Evolutionary conservation across 768 basidiomycete species (phyloP).

Genomic region (Hemileccinum impolitum): DNA sequence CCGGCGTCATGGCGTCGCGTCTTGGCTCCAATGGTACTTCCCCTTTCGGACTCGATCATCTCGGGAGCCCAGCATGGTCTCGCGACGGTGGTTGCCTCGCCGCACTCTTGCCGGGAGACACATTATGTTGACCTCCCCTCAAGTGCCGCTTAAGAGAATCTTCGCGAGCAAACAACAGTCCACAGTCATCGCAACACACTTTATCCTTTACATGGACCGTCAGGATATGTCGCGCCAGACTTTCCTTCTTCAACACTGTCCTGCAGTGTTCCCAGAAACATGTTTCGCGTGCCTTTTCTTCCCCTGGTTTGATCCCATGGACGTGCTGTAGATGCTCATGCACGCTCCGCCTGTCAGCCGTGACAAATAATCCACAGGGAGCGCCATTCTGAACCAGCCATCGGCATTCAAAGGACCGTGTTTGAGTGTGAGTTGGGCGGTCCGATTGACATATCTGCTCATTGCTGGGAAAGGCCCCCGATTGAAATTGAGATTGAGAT

Average conservation of each 20-base stretch:
- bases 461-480: background rate
- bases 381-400: constrained; percentile 9
- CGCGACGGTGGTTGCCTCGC: background rate
- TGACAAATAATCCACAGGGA: constrained; percentile 1
- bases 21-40: too few relatives aligned
- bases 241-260: constrained; percentile 27
- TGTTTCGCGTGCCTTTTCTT: constrained; percentile 11
- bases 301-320: constrained; percentile 15
- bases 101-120: background rate
- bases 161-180: constrained; percentile 24
- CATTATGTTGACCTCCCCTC: constrained; percentile 15
- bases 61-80: background rate
- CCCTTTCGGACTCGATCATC: too few relatives aligned
- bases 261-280: constrained; percentile 22
- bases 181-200: constrained; percentile 15
- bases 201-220: constrained; percentile 23
- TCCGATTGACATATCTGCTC: background rate
- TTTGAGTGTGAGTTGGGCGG: background rate
- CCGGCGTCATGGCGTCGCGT: too few relatives aligned
- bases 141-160: constrained; percentile 28
- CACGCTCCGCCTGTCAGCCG: constrained; percentile 14
- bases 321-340: constrained; percentile 11
- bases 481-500: background rate
- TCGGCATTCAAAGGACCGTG: constrained; percentile 4
- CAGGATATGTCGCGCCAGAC: constrained; percentile 25